Evolutionary conservation across 306 rosid genomes (phyloP), one percentile per base, ranked within the genome.

Genomic region (Purshia tridentata): DNA sequence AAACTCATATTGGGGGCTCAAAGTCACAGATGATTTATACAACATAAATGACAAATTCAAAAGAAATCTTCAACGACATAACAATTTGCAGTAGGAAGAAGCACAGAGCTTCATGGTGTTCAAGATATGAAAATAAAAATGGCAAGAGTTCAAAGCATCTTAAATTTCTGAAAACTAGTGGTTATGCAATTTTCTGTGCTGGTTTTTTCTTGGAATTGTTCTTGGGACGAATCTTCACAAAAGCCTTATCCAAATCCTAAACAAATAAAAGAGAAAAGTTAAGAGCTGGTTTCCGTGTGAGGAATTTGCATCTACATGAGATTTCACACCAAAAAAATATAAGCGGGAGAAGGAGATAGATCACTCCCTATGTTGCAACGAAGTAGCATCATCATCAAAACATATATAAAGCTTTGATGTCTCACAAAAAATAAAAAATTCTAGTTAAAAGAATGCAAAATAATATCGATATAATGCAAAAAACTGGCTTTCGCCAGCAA

Each of bases 181-280:
- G 47, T 74, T 66, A 88, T 14, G 81, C 74, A 49, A 48, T 69
- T 78, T 78, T 76, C 73, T 72, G 86, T 6, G 85, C 84, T 15
- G 81, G 88, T 87, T 88, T 92, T 23, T 16, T 54, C 88, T 91
- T 93, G 5, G 96, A 93, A 78, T 93, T 91, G 81, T 91, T 93
- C 87, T 77, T 87, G 68, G 81, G 87, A 18, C 96, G 97, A 75
- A 93, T 76, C 93, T 93, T 93, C 88, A 93, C 92, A 76, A 89
- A 68, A 76, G 87, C 92, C 20, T 82, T 89, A 52, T 79, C 90
- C 91, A 93, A 76, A 82, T 87, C 97, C 97, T 93, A 71, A 67
- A 75, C 73, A 74, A 74, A 73, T 7, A n/a, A 49, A 66, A 79
- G 67, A 67, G 6, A 18, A 11, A 39, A 64, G 35, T 66, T 70